phyloP scores from a whole-genome alignment of 1,284 basidiomycete genomes.

The Exobasidium rhododendri region DNA sequence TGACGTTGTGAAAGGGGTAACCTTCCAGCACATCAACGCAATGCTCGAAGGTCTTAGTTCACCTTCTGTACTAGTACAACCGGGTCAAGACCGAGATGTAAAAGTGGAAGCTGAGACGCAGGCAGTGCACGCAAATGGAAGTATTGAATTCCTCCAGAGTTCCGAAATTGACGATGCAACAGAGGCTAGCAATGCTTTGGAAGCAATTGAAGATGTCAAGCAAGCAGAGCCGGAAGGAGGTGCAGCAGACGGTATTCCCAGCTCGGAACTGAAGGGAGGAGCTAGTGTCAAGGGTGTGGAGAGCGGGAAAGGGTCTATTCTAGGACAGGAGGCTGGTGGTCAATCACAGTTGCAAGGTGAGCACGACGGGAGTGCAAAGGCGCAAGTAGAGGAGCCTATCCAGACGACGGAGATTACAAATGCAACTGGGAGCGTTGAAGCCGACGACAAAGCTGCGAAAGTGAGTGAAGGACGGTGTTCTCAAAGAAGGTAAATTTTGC shows the following conservation, averaged over 20 bases:
- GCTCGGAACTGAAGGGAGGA: background rate
- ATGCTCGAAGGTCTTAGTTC: background rate
- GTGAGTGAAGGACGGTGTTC: too few species aligned
- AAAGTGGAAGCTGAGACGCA: background rate
- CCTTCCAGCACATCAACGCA: background rate
- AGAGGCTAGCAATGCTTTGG: background rate
- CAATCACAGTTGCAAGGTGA: background rate
- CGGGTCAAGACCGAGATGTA: background rate
- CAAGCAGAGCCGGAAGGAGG: slow-evolving; percentile 11
- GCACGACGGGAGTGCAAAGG: slow-evolving; percentile 8
- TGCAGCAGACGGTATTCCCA: background rate
- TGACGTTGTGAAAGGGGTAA: background rate
- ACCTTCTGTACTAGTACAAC: background rate
- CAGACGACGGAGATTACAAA: slow-evolving; percentile 6
- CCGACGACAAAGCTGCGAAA: too few species aligned
- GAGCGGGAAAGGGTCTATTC: background rate
- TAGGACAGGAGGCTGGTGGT: background rate
- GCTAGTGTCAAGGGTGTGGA: background rate
- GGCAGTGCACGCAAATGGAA: background rate
- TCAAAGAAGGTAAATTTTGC: too few species aligned
- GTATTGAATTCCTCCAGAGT: slow-evolving; percentile 6
- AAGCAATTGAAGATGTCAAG: background rate
- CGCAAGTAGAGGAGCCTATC: slow-evolving; percentile 5
- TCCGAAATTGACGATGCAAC: background rate
- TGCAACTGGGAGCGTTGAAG: slow-evolving; percentile 7